Base-by-base conservation (phyloP, 305 asterid species). In the Monarda citriodora region DNA sequence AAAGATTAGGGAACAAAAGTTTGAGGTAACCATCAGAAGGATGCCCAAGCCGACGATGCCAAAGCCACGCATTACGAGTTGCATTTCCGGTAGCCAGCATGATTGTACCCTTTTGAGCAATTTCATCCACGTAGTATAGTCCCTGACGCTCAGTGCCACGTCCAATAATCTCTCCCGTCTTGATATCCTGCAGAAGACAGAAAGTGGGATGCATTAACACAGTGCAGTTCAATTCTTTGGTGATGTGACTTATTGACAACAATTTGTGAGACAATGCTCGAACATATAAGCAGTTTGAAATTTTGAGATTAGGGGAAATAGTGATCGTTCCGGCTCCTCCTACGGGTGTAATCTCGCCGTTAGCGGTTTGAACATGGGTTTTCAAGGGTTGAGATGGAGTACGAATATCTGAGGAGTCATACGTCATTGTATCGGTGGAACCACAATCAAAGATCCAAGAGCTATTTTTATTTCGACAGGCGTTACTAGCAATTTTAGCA, bases 31-130 rank as follows among this genome's bases (percentile, higher is more conserved):
- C 20, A 3, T 14, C 9, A 34, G 18, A 47, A 29, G 16, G 65
- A 22, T 50, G 55, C 55, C 55, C 55, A 22, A 50, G 55, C 20
- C 55, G 55, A 17, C 55, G 55, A 23, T 50, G 34, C 53, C 55
- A 50, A 18, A 46, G 55, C 32, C 32, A 50, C 22, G 55, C 55
- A 21, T n/a, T 11, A 12, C 22, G n/a, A 7, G 55, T 14, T 21
- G 55, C n/a, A n/a, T n/a, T 50, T 50, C 55, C 55, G 53, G 34
- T 11, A 50, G 34, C 2, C 8, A 50, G 34, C 31, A 50, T 50
- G 14, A 50, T 34, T 2, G 34, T 4, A 5, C 52, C 52, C 16
- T 46, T 46, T 46, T 46, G 52, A 50, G 55, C 32, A 21, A 50
- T 21, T 8, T 50, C 53, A 9, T 47, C 53, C 2, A 47, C 53